Base-by-base conservation (phyloP, 2,329 filamentous ascomycete genomes). In the Fusarium fracticaudum region DNA sequence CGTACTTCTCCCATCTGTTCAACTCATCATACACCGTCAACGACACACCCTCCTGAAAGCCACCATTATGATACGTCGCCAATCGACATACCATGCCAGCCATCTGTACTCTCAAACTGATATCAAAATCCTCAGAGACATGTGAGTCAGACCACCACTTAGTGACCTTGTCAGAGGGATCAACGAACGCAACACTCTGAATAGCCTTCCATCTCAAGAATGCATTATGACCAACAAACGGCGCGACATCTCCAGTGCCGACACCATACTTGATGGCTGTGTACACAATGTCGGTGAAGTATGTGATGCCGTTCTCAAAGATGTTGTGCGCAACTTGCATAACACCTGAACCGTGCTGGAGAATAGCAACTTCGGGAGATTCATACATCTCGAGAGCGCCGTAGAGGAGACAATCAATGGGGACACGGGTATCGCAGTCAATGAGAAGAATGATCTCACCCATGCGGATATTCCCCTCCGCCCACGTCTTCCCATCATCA, bases 261-360 rank as follows among this genome's bases (percentile, higher is more conserved):
- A 94, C 91, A 26, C 90, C 89, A 77, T 91, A 94, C 33, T 88
- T 86, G 77, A 94, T 94, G 40, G 91, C 89, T 0, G 89, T 91
- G 84, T 94, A 95, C 76, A 95, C 90, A 59, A 95, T 87, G 78
- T 94, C 91, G 47, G 93, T 95, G 83, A 95, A 94, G 84, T 92
- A 95, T 4, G 92, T 93, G 77, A 94, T 92, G 22, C 84, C 83
- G 59, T 91, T 92, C 81, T 95, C 93, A 76, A 95, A 95, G 82
- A 90, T 93, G 60, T 88, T 91, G 76, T 89, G 85, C 3, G 91
- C 89, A 15, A 95, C 91, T 74, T 94, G 91, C 92, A 95, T 94
- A 68, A 95, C 92, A 33, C 92, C 91, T 11, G 92, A 93, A 1
- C 88, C 88, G 82, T 92, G 92, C 79, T 94, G 92, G 65, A 94